Percentiles rank a stretch among this genome's conserved stretches.
These are phyloP conservation scores for Graphilbum sp. DNA, from an alignment of 2,329 filamentous ascomycete species.

Conservation along the genomic window DNA sequence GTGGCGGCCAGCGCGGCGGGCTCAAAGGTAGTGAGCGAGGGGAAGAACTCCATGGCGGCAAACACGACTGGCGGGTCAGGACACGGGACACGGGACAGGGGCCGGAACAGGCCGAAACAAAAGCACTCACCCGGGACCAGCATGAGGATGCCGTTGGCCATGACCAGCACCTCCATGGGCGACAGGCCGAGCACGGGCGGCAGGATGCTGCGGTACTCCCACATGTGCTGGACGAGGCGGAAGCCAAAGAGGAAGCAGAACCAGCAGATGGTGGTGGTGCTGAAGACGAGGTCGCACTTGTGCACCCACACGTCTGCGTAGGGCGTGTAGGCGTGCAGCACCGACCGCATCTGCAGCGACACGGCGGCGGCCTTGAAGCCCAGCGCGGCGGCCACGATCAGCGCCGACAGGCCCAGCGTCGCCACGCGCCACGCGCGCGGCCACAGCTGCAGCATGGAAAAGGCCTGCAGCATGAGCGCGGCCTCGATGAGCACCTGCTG, in stretches of 20 bases:
- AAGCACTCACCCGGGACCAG: conserved; percentile 29
- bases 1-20: conserved; percentile 31
- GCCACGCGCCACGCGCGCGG: conserved; percentile 16
- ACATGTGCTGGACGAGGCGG: conserved; percentile 31
- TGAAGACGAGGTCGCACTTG: conserved; percentile 17
- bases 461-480: conserved; percentile 34
- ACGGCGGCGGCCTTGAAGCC: conserved; percentile 18
- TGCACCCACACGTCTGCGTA: conserved; percentile 19
- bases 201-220: conserved; percentile 28
- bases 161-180: conserved; percentile 37
- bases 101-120: not conserved
- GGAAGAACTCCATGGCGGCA: conserved; percentile 27
- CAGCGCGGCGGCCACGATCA: conserved; percentile 15
- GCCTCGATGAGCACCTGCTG: conserved; percentile 28
- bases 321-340: conserved; percentile 10
- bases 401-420: conserved; percentile 15
- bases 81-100: too few species aligned
- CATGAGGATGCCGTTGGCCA: conserved; percentile 41
- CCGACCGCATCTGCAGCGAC: conserved; percentile 19
- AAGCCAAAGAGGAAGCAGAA: conserved; percentile 39
- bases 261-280: conserved; percentile 21
- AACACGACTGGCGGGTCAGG: conserved; percentile 38
- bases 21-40: conserved; percentile 26
- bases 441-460: conserved; percentile 35
- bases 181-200: conserved; percentile 24